Evolutionary conservation across 1,284 basidiomycete genomes (phyloP).

Genomic region (Fomitopsis schrenkii): DNA sequence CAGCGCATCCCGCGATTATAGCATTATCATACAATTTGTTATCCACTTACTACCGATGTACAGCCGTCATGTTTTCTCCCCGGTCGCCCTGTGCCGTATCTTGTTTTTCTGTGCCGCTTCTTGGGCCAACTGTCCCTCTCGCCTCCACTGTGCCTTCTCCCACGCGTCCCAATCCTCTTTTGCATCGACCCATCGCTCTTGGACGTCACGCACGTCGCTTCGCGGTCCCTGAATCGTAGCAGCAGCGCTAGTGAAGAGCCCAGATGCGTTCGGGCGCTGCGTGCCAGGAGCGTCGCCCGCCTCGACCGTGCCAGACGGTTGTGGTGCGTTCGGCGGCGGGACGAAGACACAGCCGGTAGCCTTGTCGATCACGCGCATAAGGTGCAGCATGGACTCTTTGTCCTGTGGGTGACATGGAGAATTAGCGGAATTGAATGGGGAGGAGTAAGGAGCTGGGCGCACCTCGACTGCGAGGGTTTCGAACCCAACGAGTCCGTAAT

Average conservation of each 20-base stretch:
- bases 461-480: constrained; percentile 97
- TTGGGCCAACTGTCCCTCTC: constrained; percentile 47
- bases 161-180: constrained; percentile 75
- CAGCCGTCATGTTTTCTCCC: neutral
- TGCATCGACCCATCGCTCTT: constrained; percentile 86
- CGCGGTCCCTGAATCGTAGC: constrained; percentile 50
- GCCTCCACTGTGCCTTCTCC: constrained; percentile 68
- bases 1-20: no score
- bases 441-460: constrained; percentile 15
- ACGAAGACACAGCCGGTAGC: constrained; percentile 88
- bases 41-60: neutral
- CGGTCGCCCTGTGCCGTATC: constrained; percentile 23
- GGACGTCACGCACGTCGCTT: constrained; percentile 73
- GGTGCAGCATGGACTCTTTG: constrained; percentile 88
- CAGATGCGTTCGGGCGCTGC: constrained; percentile 60
- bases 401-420: constrained; percentile 46
- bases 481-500: constrained; percentile 93
- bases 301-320: constrained; percentile 50
- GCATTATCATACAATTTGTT: neutral
- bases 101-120: constrained; percentile 27
- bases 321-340: constrained; percentile 47
- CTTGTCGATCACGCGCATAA: constrained; percentile 80
- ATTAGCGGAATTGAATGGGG: neutral
- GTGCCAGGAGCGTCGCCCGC: constrained; percentile 36
- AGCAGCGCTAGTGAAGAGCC: constrained; percentile 64